Evolutionary conservation across 192 early-diverging fungal genomes (phyloP).

Genomic region (Anaeromyces robustus): DNA sequence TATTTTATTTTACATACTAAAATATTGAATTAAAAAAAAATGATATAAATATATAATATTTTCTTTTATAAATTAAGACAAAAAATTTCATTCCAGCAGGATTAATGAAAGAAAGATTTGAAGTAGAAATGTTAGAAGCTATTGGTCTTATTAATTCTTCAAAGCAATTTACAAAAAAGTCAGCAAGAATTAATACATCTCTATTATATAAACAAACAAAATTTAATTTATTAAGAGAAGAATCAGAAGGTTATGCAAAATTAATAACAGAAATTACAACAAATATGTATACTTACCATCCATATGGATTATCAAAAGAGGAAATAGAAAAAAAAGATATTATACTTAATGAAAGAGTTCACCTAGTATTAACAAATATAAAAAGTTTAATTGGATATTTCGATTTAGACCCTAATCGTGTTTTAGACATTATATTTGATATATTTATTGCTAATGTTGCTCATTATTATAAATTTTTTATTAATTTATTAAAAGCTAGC

Average conservation of each 20-base stretch:
- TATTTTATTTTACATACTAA: too few relatives aligned
- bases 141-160: slow-evolving; percentile 26
- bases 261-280: slow-evolving; percentile 40
- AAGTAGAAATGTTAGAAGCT: slow-evolving; percentile 28
- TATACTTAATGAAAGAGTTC: slow-evolving; percentile 2
- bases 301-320: slow-evolving; percentile 2
- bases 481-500: slow-evolving; percentile 35
- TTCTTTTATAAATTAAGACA: background rate
- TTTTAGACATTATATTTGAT: slow-evolving; percentile 60
- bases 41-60: too few relatives aligned
- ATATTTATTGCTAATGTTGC: slow-evolving; percentile 53
- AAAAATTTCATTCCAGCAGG: slow-evolving; percentile 19
- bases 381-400: slow-evolving; percentile 50
- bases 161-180: slow-evolving; percentile 2
- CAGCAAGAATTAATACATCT: background rate
- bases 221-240: slow-evolving; percentile 67
- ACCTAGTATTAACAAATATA: slow-evolving; percentile 25
- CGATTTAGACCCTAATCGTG: slow-evolving; percentile 70
- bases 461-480: slow-evolving; percentile 51
- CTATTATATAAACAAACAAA: slow-evolving; percentile 58
- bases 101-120: slow-evolving; percentile 34
- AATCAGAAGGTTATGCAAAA: slow-evolving; percentile 65
- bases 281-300: slow-evolving; percentile 10
- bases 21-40: too few relatives aligned
- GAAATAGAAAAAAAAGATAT: slow-evolving; percentile 4